Evolutionary conservation across 805 yeast species (phyloP).

Genomic region (Lachancea thermotolerans): DNA sequence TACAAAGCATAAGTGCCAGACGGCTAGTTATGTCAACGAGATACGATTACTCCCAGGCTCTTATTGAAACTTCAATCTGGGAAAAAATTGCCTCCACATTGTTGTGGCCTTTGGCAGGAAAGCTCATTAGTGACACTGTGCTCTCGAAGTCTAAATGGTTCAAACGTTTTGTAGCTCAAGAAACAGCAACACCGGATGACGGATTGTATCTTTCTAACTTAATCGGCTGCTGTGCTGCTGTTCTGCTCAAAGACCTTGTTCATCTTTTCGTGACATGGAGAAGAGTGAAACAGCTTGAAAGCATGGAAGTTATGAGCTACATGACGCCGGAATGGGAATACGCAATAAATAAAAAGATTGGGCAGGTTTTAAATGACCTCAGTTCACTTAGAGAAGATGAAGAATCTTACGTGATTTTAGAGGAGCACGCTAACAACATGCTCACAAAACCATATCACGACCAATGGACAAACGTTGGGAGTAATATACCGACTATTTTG

Average conservation of each 20-base stretch:
- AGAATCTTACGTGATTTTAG: slow-evolving; percentile 3
- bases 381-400: slow-evolving; percentile 2
- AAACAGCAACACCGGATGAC: slow-evolving; percentile 11
- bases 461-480: slow-evolving; percentile 4
- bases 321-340: slow-evolving; percentile 10
- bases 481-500: slow-evolving; percentile 1
- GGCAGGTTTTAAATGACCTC: slow-evolving; percentile 4
- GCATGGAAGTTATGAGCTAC: slow-evolving; percentile 9
- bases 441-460: slow-evolving; percentile 2
- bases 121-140: background rate
- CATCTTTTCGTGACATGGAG: slow-evolving; percentile 14
- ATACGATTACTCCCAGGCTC: slow-evolving; percentile 7
- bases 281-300: slow-evolving; percentile 18
- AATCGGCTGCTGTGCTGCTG: slow-evolving; percentile 20
- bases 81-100: slow-evolving; percentile 3
- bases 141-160: slow-evolving; percentile 2
- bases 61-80: slow-evolving; percentile 4
- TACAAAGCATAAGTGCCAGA: background rate
- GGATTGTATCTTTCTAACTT: slow-evolving; percentile 15
- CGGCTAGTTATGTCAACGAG: slow-evolving; percentile 1
- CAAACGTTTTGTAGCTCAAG: background rate
- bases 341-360: slow-evolving; percentile 3
- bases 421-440: slow-evolving; percentile 4
- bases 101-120: slow-evolving; percentile 8
- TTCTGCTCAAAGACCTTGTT: slow-evolving; percentile 13